These are phyloP conservation scores for Saturnispora quitensis DNA, from an alignment of 805 yeast species.

Conservation along the genomic window DNA sequence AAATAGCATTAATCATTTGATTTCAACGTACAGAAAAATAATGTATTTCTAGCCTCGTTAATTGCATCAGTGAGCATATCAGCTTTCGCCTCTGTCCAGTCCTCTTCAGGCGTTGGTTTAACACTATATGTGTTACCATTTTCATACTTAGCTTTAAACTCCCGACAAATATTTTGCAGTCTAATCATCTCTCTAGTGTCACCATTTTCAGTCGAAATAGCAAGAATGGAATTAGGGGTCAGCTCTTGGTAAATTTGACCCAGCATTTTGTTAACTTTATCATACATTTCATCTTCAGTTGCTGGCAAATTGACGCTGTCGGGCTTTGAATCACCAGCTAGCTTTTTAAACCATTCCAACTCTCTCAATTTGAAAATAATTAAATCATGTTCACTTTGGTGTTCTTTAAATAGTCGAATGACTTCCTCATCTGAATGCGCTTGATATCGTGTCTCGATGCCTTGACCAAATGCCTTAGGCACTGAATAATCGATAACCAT, in stretches of 20 bases:
- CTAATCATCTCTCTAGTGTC: slow-evolving; percentile 41
- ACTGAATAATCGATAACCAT: slow-evolving; percentile 19
- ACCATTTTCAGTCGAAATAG: slow-evolving; percentile 57
- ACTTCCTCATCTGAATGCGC: slow-evolving; percentile 55
- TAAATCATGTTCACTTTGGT: slow-evolving; percentile 36
- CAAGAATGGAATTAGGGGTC: slow-evolving; percentile 51
- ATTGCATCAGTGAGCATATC: slow-evolving; percentile 39
- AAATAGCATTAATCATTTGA: not conserved
- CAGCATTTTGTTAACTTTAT: slow-evolving; percentile 37
- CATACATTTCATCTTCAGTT: slow-evolving; percentile 17
- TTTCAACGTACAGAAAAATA: slow-evolving; percentile 41
- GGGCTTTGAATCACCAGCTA: slow-evolving; percentile 14
- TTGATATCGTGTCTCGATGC: slow-evolving; percentile 29
- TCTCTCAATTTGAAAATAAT: slow-evolving; percentile 50
- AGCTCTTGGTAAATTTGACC: slow-evolving; percentile 38
- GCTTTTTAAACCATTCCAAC: slow-evolving; percentile 37
- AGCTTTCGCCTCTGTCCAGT: slow-evolving; percentile 45
- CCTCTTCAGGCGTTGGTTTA: slow-evolving; percentile 12
- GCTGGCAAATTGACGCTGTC: slow-evolving; percentile 8
- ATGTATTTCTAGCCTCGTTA: slow-evolving; percentile 48
- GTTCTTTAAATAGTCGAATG: slow-evolving; percentile 31
- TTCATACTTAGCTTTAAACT: slow-evolving; percentile 32
- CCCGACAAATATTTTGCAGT: slow-evolving; percentile 36
- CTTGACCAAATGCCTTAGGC: slow-evolving; percentile 11
- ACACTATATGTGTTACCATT: slow-evolving; percentile 32